Evolutionary conservation across 192 early-diverging fungal genomes (phyloP), one percentile per base, ranked within the genome.

Genomic region (Podila epicladia): DNA sequence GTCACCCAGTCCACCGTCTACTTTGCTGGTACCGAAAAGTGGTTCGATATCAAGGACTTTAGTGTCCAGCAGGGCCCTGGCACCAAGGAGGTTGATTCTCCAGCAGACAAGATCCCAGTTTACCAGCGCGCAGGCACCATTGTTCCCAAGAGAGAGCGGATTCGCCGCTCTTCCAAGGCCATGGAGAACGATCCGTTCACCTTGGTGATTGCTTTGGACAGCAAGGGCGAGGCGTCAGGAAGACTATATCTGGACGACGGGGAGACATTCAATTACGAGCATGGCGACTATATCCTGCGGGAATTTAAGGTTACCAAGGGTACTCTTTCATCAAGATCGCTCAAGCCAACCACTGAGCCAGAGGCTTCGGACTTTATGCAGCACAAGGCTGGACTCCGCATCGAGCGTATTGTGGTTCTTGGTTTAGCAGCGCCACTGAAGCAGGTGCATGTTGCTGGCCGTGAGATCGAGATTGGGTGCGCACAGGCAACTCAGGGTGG

Each of bases 221-320:
- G 76, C 15, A 64, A 86, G 80, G 92, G 90, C 11, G 78, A 88
- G 24, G 95, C 98, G 8, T 62, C 70, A 4, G 98, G 97, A 28
- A 63, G 65, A n/a, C 72, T 99, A 22, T 98, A 98, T 72, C 73
- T 94, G 57, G 98, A 99, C 82, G 98, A 99, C 72, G 98, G 97
- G 12, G 87, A 93, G 59, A 85, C 90, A 2, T 99, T 90, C 73
- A 89, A 85, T 38, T 93, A 90, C 70, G 67, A 89, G 71, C 67
- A 84, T 0, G 94, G 95, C 4, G 86, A 85, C 33, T 99, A 92
- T 82, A 84, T 96, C 57, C 68, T 83, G 57, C 67, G 60, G 4
- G 62, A 85, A 32, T 92, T 95, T 82, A 69, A 57, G 15, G 95
- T 85, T 64, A 51, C 66, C 55, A 78, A 83, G 73, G 71, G 72